Base-by-base conservation (phyloP, 768 basidiomycete genomes). In the Clathrus columnatus region DNA sequence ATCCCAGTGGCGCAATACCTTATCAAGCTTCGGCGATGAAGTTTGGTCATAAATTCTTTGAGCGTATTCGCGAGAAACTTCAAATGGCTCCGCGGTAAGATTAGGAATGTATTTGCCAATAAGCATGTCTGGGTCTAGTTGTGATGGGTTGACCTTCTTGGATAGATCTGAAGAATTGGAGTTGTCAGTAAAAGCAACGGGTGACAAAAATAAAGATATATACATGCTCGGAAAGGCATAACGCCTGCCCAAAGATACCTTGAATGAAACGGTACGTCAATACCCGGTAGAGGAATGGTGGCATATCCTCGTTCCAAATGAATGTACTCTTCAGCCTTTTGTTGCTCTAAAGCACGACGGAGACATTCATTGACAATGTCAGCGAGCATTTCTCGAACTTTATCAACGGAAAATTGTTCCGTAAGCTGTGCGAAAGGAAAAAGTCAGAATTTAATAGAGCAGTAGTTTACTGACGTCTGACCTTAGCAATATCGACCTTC, bases 191-290 rank as follows among this genome's bases (percentile, higher is more conserved):
- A 42, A 45, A 24, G 4, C 17, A 23, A n/a, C 21, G 11, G 51
- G 46, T 45, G 17, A 50, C 51, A 32, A 49, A 52, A 47, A 46
- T 47, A 36, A 30, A 29, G n/a, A 50, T 21, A 79, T 88, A 72
- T 66, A 92, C 89, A 96, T 55, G 91, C 90, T 62, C 93, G 84
- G 89, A 96, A 95, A 8, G 94, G 91, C 84, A 95, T 79, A 26
- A 96, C 93, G 66, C 93, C 93, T 16, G 94, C 94, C 96, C 96
- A 99, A 36, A 99, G 80, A 71, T 98, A 99, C 57, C 94, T 87
- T 3, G 96, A 98, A 70, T 99, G 96, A 89, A 99, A 99, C 4
- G 96, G 96, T 1, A 99, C 96, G 63, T 98, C 96, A 63, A 99
- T 97, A 59, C 95, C 95, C 36, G 94, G 91, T 36, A 95, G 78